These are phyloP conservation scores for Xylaria sp. DNA, from an alignment of 2,329 filamentous ascomycete genomes.

Conservation along the genomic window DNA sequence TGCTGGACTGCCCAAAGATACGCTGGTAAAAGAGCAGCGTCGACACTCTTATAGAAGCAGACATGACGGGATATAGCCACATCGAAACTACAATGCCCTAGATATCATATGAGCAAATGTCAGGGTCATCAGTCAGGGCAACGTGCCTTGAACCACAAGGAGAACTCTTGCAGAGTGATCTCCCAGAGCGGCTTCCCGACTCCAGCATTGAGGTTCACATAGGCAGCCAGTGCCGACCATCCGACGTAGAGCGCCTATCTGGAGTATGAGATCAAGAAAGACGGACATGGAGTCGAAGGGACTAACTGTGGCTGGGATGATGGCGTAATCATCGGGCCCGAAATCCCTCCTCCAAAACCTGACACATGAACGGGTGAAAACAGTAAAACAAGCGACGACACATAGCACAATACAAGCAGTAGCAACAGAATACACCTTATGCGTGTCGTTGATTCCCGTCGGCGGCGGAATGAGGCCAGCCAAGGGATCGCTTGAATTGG, in stretches of 20 bases:
- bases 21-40: constrained; percentile 32
- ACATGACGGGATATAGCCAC: constrained; percentile 32
- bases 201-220: constrained; percentile 26
- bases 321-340: constrained; percentile 29
- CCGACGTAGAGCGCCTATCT: constrained; percentile 27
- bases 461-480: constrained; percentile 23
- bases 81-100: constrained; percentile 21
- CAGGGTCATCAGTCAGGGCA: neutral
- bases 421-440: constrained; percentile 24
- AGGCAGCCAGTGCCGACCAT: constrained; percentile 25
- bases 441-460: constrained; percentile 18
- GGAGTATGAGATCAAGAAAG: neutral
- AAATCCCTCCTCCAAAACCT: constrained; percentile 9
- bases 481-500: neutral
- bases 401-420: constrained; percentile 17
- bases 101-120: too few relatives aligned
- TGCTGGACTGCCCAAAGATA: constrained; percentile 23
- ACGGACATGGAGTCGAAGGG: too few relatives aligned
- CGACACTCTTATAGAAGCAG: constrained; percentile 24
- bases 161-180: constrained; percentile 28
- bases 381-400: constrained; percentile 10
- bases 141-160: constrained; percentile 25
- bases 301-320: constrained; percentile 14
- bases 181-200: constrained; percentile 33
- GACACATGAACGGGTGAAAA: constrained; percentile 9